Percentiles rank a stretch among this genome's conserved stretches.
Evolutionary conservation across 768 basidiomycete species (phyloP).

Genomic region (Cystofilobasidium macerans): DNA sequence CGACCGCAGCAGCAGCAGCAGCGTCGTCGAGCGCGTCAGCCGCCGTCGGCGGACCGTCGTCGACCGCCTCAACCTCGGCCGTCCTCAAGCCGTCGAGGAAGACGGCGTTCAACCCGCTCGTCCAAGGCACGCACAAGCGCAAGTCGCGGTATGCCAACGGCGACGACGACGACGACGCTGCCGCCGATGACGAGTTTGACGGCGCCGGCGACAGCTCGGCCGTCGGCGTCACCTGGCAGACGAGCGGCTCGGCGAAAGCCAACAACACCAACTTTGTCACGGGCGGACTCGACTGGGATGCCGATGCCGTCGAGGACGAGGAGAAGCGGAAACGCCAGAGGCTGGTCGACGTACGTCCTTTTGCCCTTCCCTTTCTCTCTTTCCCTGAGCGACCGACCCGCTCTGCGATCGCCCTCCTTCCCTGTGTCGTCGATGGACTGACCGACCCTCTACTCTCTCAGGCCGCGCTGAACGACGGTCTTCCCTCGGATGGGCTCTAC

Average conservation of each 20-base stretch:
- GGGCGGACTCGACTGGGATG: slow-evolving; percentile 58
- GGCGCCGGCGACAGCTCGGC: slow-evolving; percentile 47
- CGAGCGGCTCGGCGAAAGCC: slow-evolving; percentile 38
- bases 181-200: slow-evolving; percentile 35
- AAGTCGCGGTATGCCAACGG: slow-evolving; percentile 42
- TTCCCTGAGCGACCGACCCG: too few species aligned
- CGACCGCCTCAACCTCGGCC: slow-evolving; percentile 23
- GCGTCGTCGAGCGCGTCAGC: neutral
- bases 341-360: slow-evolving; percentile 37
- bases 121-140: slow-evolving; percentile 63
- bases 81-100: slow-evolving; percentile 72
- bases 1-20: slow-evolving; percentile 9
- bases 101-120: slow-evolving; percentile 56
- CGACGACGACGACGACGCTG: slow-evolving; percentile 38
- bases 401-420: too few species aligned
- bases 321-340: slow-evolving; percentile 58
- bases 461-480: slow-evolving; percentile 50
- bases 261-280: slow-evolving; percentile 61
- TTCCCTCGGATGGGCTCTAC: slow-evolving; percentile 70
- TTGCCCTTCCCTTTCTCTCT: neutral
- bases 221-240: slow-evolving; percentile 39
- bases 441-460: slow-evolving; percentile 39
- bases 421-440: too few species aligned
- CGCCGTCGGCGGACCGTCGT: slow-evolving; percentile 1
- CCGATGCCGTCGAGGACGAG: slow-evolving; percentile 69